These are phyloP conservation scores for Kregervanrija delftensis DNA, from an alignment of 805 yeast species.

Conservation along the genomic window DNA sequence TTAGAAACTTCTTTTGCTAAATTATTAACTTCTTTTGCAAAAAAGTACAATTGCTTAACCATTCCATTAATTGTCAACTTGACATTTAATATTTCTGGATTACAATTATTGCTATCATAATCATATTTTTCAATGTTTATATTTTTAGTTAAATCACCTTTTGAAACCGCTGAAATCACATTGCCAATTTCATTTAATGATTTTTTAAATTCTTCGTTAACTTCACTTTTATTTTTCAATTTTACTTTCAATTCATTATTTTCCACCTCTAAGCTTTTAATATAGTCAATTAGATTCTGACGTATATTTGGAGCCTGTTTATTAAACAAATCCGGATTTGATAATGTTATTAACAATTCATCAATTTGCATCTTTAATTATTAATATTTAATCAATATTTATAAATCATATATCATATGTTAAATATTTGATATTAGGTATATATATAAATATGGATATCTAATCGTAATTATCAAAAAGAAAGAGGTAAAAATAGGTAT, in stretches of 20 bases:
- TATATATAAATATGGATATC: no score
- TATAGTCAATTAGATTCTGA: constrained; percentile 10
- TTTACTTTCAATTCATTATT: constrained; percentile 12
- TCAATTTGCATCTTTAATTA: no score
- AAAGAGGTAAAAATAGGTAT: no score
- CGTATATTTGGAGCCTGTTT: constrained; percentile 17
- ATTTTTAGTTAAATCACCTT: constrained; percentile 80
- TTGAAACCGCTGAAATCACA: constrained; percentile 81
- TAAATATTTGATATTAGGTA: no score
- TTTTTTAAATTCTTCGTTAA: constrained; percentile 64
- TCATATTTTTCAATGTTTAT: constrained; percentile 68
- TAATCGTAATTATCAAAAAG: no score
- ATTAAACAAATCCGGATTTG: constrained; percentile 18
- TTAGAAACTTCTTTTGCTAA: constrained; percentile 88
- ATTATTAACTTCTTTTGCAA: constrained; percentile 75
- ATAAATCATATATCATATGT: no score
- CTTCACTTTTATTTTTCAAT: constrained; percentile 23
- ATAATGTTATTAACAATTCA: constrained; percentile 1
- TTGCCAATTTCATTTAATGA: constrained; percentile 77
- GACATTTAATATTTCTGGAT: constrained; percentile 74
- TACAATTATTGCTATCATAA: constrained; percentile 28
- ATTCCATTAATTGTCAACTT: constrained; percentile 78
- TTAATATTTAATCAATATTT: no score
- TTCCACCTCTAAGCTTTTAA: constrained; percentile 11
- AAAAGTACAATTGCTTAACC: constrained; percentile 83